Conservation (phyloP, 306 rosid species). For the Acmispon strigosus region DNA sequence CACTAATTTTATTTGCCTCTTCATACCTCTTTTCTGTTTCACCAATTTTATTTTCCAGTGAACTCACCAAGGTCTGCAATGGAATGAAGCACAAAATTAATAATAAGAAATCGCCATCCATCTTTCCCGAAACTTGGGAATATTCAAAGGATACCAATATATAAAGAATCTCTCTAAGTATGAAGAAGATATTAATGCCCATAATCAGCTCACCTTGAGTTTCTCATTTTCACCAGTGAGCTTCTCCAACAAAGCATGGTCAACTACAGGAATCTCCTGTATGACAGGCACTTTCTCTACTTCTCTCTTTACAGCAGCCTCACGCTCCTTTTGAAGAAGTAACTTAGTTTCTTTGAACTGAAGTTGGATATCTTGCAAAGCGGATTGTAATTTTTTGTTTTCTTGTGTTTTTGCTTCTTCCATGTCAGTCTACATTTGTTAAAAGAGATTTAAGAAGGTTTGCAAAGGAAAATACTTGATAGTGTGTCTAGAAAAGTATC, state of each 20-base stretch:
- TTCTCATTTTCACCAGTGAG: constrained; percentile 84
- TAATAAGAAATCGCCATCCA: constrained; percentile 1
- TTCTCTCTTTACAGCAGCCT: constrained; percentile 58
- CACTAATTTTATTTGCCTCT: constrained; percentile 81
- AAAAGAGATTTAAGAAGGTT: constrained; percentile 16
- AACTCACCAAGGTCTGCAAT: constrained; percentile 77
- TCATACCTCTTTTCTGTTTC: constrained; percentile 87
- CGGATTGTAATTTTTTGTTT: constrained; percentile 73
- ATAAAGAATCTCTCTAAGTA: neutral
- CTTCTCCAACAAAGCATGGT: constrained; percentile 66
- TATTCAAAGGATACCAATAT: neutral
- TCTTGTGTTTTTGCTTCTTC: constrained; percentile 91
- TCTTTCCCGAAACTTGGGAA: neutral
- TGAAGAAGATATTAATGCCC: constrained; percentile 5
- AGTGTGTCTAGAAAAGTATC: neutral
- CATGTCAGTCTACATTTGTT: constrained; percentile 59
- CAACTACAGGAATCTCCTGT: constrained; percentile 96
- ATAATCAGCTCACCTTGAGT: constrained; percentile 69
- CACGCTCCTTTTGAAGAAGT: constrained; percentile 70
- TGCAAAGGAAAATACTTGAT: constrained; percentile 5
- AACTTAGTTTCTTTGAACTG: constrained; percentile 77
- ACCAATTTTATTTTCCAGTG: constrained; percentile 83
- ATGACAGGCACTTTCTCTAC: constrained; percentile 61
- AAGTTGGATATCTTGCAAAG: constrained; percentile 78
- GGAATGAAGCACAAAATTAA: constrained; percentile 32